Evolutionary conservation across 2,329 filamentous ascomycete genomes (phyloP).

Genomic region (Clarireedia homoeocarpa): DNA sequence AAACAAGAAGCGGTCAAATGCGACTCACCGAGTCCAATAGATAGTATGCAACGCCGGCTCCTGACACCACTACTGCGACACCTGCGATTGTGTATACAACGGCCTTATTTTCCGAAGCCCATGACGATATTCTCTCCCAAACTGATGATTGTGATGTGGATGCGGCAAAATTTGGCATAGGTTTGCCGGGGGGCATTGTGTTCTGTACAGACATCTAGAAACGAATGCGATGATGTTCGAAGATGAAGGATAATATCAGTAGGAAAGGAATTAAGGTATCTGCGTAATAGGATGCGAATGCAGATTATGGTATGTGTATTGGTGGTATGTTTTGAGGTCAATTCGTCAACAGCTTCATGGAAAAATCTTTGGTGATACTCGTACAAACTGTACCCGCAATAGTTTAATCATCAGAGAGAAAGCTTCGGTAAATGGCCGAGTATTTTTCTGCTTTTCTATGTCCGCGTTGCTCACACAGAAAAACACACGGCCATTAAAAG

Average conservation of each 20-base stretch:
- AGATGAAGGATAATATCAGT: constrained; percentile 13
- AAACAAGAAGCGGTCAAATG: constrained; percentile 5
- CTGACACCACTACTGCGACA: constrained; percentile 83
- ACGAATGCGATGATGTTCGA: constrained; percentile 19
- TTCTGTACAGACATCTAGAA: constrained; percentile 24
- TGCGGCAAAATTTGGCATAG: constrained; percentile 26
- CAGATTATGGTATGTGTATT: constrained; percentile 5
- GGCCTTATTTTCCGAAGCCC: constrained; percentile 93
- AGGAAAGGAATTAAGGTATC: constrained; percentile 16
- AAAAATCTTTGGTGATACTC: constrained; percentile 13
- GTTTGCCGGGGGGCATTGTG: constrained; percentile 21
- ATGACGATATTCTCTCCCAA: constrained; percentile 84
- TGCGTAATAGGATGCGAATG: constrained; percentile 15
- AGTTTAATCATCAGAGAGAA: constrained; percentile 12
- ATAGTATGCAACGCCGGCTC: constrained; percentile 90
- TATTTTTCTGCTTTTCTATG: no score
- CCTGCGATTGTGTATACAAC: constrained; percentile 94
- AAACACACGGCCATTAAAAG: constrained; percentile 2
- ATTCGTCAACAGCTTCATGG: constrained; percentile 4
- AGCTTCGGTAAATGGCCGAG: constrained; percentile 12
- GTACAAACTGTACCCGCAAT: neutral
- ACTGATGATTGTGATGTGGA: constrained; percentile 28
- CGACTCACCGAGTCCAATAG: constrained; percentile 52
- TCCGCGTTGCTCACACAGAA: neutral
- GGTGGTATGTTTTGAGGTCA: constrained; percentile 3